phyloP scores from a whole-genome alignment of 2,329 filamentous ascomycete genomes.

The Didymella pomorum region DNA sequence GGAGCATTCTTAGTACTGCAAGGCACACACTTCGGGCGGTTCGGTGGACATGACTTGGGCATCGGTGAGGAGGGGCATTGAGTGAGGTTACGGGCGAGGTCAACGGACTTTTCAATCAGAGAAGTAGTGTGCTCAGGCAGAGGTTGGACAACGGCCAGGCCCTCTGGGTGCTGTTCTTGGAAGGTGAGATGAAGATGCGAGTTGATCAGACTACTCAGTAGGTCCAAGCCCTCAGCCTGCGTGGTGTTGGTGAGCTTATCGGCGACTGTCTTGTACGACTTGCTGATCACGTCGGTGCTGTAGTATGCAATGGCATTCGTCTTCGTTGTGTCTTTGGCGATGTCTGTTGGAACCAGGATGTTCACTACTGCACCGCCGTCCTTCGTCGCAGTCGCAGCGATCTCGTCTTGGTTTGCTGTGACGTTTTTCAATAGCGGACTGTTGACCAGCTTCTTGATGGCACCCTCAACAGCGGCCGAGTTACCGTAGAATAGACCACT shows the following conservation, averaged over 20 bases:
- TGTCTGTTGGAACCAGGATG: slow-evolving; percentile 60
- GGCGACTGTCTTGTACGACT: slow-evolving; percentile 71
- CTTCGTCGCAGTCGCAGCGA: slow-evolving; percentile 62
- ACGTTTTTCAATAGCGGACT: slow-evolving; percentile 62
- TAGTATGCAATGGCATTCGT: slow-evolving; percentile 81
- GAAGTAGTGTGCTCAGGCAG: slow-evolving; percentile 76
- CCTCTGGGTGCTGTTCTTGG: slow-evolving; percentile 78
- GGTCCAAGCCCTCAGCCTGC: slow-evolving; percentile 67
- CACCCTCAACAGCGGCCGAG: slow-evolving; percentile 58
- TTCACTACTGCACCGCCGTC: slow-evolving; percentile 69
- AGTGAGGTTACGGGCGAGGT: slow-evolving; percentile 77
- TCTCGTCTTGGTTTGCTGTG: slow-evolving; percentile 67
- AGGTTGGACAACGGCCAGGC: slow-evolving; percentile 84
- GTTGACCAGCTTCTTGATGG: slow-evolving; percentile 53
- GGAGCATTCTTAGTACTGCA: slow-evolving; percentile 71
- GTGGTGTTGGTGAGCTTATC: slow-evolving; percentile 64
- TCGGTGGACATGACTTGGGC: slow-evolving; percentile 83
- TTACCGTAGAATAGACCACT: slow-evolving; percentile 77
- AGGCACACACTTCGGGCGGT: slow-evolving; percentile 74
- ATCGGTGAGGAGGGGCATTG: slow-evolving; percentile 78
- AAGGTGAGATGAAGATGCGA: slow-evolving; percentile 85
- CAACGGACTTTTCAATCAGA: slow-evolving; percentile 71
- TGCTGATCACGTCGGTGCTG: slow-evolving; percentile 66
- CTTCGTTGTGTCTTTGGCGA: slow-evolving; percentile 69
- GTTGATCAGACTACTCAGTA: slow-evolving; percentile 79